These are phyloP conservation scores for Colletotrichum sp. DNA, from an alignment of 2,329 filamentous ascomycete species.

Conservation along the genomic window DNA sequence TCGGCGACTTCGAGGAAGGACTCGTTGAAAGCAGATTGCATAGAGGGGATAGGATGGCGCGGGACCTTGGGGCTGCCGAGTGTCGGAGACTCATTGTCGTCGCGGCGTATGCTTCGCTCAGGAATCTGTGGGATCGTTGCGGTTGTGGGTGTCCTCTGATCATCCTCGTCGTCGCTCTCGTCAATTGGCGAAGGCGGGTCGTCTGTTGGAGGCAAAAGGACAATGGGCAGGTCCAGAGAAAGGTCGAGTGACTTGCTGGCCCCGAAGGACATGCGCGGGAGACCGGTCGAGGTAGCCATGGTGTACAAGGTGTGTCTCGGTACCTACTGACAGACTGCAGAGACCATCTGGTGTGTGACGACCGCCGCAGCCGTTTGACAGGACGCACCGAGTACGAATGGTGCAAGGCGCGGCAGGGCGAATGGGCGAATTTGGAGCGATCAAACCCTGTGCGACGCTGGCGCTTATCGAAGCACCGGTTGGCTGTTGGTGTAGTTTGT, in stretches of 20 bases:
- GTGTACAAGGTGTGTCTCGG: constrained; percentile 7
- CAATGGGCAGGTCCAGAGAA: constrained; percentile 18
- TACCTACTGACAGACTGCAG: constrained; percentile 3
- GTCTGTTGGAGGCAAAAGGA: constrained; percentile 19
- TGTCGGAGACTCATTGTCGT: constrained; percentile 8
- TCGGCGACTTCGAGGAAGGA: constrained; percentile 75
- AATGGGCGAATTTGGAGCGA: not conserved
- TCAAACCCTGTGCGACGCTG: constrained; percentile 6
- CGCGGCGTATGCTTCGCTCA: constrained; percentile 8
- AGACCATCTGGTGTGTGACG: constrained; percentile 15
- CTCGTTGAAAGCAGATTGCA: constrained; percentile 85
- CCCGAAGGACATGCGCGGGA: constrained; percentile 24
- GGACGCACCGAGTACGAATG: not conserved
- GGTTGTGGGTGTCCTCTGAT: constrained; percentile 20
- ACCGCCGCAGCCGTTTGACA: constrained; percentile 10
- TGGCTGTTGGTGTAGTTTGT: not conserved
- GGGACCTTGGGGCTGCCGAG: constrained; percentile 33
- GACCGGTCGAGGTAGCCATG: constrained; percentile 22
- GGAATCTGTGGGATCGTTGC: constrained; percentile 15
- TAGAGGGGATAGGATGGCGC: constrained; percentile 73
- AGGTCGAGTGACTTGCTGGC: constrained; percentile 18
- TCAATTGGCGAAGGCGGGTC: not conserved
- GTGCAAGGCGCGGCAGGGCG: constrained; percentile 4
- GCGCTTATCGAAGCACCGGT: constrained; percentile 4
- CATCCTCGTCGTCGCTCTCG: constrained; percentile 17